Conservation (phyloP, 1,284 basidiomycete genomes). For the Trametes hirsuta region DNA sequence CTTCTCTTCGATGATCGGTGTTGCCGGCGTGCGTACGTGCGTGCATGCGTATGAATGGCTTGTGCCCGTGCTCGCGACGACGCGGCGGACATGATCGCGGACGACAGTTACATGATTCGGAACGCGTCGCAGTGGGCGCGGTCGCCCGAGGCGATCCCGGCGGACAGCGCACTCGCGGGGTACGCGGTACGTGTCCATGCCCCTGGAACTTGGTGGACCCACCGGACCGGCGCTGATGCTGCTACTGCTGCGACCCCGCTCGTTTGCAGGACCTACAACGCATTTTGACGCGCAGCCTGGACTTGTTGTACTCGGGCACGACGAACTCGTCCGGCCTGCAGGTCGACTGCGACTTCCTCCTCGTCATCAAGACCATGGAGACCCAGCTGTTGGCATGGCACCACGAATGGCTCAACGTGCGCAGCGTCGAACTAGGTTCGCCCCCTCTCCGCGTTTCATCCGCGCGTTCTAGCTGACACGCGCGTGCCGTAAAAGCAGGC, state of each 20-base stretch:
- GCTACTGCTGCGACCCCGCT: slow-evolving; percentile 6
- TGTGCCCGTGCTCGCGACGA: background rate
- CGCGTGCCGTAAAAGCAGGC: slow-evolving; percentile 17
- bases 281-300: slow-evolving; percentile 86
- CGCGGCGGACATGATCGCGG: slow-evolving; percentile 13
- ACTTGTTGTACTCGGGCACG: slow-evolving; percentile 87
- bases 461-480: background rate
- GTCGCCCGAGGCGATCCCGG: slow-evolving; percentile 60
- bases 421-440: slow-evolving; percentile 21
- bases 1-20: slow-evolving; percentile 19
- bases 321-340: slow-evolving; percentile 84
- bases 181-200: slow-evolving; percentile 62
- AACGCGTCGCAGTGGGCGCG: slow-evolving; percentile 76
- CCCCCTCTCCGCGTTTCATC: background rate
- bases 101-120: slow-evolving; percentile 81
- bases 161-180: slow-evolving; percentile 69
- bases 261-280: slow-evolving; percentile 76
- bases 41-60: slow-evolving; percentile 3
- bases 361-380: slow-evolving; percentile 85
- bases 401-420: slow-evolving; percentile 56
- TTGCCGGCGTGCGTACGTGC: slow-evolving; percentile 2
- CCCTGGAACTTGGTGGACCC: slow-evolving; percentile 5
- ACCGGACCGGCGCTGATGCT: slow-evolving; percentile 11
- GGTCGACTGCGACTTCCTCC: slow-evolving; percentile 84
- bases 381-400: slow-evolving; percentile 76